A percentile compares a stretch with the other conserved stretches of the same genome.
These are phyloP conservation scores for Alternaria panax DNA, from an alignment of 2,329 filamentous ascomycete species.

Conservation along the genomic window DNA sequence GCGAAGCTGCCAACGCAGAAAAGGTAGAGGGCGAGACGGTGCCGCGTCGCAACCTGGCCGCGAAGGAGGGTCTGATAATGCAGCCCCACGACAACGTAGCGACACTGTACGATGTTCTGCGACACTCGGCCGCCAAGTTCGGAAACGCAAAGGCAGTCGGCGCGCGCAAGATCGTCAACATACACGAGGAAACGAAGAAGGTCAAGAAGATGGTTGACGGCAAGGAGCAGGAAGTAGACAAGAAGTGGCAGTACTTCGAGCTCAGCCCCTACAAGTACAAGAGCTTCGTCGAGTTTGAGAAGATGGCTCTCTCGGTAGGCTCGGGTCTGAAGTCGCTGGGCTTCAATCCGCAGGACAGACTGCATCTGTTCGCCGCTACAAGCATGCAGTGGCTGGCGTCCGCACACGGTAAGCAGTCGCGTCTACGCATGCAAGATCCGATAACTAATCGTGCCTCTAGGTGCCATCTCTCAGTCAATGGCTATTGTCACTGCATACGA, in stretches of 20 bases:
- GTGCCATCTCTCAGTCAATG: slow-evolving; percentile 81
- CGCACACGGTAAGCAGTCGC: slow-evolving; percentile 67
- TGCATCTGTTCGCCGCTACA: slow-evolving; percentile 84
- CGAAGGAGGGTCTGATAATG: slow-evolving; percentile 73
- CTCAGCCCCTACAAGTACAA: slow-evolving; percentile 78
- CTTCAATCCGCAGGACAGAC: slow-evolving; percentile 68
- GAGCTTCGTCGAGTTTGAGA: slow-evolving; percentile 81
- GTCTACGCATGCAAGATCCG: background rate
- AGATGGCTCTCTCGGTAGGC: slow-evolving; percentile 72
- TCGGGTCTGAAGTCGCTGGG: slow-evolving; percentile 78
- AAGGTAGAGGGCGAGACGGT: slow-evolving; percentile 82
- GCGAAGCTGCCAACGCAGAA: slow-evolving; percentile 73
- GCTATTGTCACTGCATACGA: slow-evolving; percentile 95
- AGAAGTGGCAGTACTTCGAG: slow-evolving; percentile 92
- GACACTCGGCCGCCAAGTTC: slow-evolving; percentile 67
- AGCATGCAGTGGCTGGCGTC: slow-evolving; percentile 84
- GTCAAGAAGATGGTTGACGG: slow-evolving; percentile 88
- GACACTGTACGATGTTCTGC: slow-evolving; percentile 82
- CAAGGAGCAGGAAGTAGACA: slow-evolving; percentile 79
- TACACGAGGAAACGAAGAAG: slow-evolving; percentile 86
- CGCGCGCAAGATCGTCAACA: slow-evolving; percentile 74
- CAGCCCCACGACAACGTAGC: slow-evolving; percentile 72
- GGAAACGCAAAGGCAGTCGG: slow-evolving; percentile 65
- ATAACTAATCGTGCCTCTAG: slow-evolving; percentile 39
- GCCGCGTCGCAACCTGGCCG: slow-evolving; percentile 75